Base-by-base conservation (phyloP, 495 filamentous ascomycete species). In the Aspergillus avenaceus region DNA sequence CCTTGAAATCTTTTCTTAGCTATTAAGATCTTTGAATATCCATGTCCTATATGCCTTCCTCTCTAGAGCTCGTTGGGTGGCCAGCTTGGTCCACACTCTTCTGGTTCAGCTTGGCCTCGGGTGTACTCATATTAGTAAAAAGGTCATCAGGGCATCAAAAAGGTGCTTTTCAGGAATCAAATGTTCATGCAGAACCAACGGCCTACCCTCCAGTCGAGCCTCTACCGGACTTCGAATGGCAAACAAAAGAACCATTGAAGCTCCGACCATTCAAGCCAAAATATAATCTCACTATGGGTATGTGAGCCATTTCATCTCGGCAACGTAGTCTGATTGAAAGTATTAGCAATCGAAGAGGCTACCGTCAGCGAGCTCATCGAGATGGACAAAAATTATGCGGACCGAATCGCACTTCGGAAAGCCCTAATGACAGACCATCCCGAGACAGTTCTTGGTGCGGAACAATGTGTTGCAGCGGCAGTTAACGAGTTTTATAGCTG, bases 261-360 rank as follows among this genome's bases (percentile, higher is more conserved):
- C 71, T 86, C 9, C 75, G 85, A 6, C 84, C 83, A 2, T 90
- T 88, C 70, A 87, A 85, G 56, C 78, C 84, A 11, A 85, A 76
- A 41, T 88, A 86, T 57, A 74, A 88, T 53, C 71, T 88, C 41
- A 86, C 84, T 0, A 88, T 91, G 85, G 83, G 86, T 85, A 71
- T 29, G 65, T 55, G 9, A 11, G 32, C 47, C 43, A 11, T 36
- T 14, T 42, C 31, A 23, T 21, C 8, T 37, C 43, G 3, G 43
- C 22, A 5, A 26, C 19, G 13, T 4, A 12, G 8, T 23, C 36
- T 40, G 32, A 28, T n/a, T n/a, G n/a, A n/a, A n/a, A n/a, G n/a
- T n/a, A n/a, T n/a, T n/a, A n/a, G n/a, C n/a, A n/a, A n/a, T n/a
- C n/a, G n/a, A n/a, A n/a, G n/a, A n/a, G n/a, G n/a, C n/a, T n/a